Percentiles rank a stretch among this genome's conserved stretches.
phyloP scores from a whole-genome alignment of 108 stramenopile genomes.

The Nitzschia inconspicua region DNA sequence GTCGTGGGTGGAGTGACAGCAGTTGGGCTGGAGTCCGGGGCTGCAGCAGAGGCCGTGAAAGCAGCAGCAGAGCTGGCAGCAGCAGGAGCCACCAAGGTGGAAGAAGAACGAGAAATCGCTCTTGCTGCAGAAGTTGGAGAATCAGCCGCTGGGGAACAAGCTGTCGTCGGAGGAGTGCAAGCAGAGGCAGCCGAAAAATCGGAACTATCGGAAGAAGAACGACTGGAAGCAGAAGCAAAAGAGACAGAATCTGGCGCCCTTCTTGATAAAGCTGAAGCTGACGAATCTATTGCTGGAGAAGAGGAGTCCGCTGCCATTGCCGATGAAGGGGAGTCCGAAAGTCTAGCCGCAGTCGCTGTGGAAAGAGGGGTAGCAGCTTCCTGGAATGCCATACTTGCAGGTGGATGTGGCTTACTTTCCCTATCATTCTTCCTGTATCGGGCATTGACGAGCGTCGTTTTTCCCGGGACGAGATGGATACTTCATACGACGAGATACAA shows the following conservation, averaged over 20 bases:
- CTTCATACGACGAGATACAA: background rate
- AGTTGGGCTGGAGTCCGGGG: background rate
- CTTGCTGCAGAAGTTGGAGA: background rate
- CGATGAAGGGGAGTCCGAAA: background rate
- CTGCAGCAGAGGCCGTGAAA: background rate
- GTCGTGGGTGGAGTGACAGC: background rate
- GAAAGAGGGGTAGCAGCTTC: background rate
- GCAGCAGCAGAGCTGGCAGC: slow-evolving; percentile 1
- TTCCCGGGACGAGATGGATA: background rate
- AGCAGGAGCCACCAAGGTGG: background rate
- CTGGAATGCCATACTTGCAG: slow-evolving; percentile 5
- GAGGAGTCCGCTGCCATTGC: background rate
- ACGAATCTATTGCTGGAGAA: background rate
- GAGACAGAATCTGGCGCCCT: background rate
- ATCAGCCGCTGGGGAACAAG: background rate
- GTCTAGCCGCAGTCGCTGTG: background rate
- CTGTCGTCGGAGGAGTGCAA: background rate
- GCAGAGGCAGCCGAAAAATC: background rate
- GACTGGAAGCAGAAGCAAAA: background rate
- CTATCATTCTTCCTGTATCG: background rate
- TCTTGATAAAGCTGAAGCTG: background rate
- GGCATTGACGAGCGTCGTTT: background rate
- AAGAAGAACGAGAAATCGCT: slow-evolving; percentile 5
- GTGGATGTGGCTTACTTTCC: background rate
- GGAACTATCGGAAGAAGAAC: slow-evolving; percentile 2